Conservation (phyloP, 257 asterid species). For the Capsicum chinense region DNA sequence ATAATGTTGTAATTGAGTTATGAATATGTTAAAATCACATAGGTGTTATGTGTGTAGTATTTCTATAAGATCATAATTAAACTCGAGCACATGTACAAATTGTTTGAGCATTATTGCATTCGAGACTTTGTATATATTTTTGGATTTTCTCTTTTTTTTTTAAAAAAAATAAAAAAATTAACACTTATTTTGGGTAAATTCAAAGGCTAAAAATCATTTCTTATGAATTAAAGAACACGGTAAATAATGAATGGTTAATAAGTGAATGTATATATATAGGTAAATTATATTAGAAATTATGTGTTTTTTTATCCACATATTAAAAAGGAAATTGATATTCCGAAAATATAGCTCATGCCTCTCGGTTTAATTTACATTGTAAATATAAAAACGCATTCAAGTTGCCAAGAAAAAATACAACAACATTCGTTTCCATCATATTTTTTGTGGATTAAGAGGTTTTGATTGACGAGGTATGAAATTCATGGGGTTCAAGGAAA, state of each 20-base stretch:
- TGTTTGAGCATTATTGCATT: no score
- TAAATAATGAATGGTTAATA: background rate
- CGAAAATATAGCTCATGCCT: background rate
- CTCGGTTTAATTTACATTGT: background rate
- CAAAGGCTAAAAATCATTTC: background rate
- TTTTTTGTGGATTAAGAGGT: background rate
- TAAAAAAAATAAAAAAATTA: no score
- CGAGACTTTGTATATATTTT: no score
- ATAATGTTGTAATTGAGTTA: background rate
- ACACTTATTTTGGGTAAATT: no score
- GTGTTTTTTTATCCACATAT: background rate
- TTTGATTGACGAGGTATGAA: background rate
- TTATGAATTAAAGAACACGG: background rate
- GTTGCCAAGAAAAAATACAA: background rate
- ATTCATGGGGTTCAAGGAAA: background rate
- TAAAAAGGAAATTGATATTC: background rate
- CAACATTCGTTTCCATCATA: background rate
- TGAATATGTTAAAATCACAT: background rate
- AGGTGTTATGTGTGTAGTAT: no score
- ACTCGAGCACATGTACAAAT: no score
- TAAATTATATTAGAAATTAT: background rate
- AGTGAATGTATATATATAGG: background rate
- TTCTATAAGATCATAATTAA: no score
- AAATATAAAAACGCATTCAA: background rate
- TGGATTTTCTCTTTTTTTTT: no score